These are phyloP conservation scores for Phytophthora lateralis DNA, from an alignment of 352 stramenopile species.

Conservation along the genomic window DNA sequence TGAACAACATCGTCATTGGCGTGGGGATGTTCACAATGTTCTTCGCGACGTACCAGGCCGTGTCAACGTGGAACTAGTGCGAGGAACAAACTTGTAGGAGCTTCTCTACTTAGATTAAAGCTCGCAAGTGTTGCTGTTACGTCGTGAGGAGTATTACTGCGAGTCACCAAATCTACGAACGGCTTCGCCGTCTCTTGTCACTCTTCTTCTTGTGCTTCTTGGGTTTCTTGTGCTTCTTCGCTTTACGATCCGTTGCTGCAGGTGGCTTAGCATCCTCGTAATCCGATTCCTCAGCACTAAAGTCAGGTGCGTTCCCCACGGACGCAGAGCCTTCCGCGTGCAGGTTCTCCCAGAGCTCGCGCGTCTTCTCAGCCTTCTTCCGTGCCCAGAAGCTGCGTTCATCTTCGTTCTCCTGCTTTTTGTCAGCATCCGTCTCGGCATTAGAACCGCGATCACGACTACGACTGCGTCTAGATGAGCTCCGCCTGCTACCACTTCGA, in stretches of 20 bases:
- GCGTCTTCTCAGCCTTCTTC: constrained; percentile 64
- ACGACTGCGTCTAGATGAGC: too few relatives aligned
- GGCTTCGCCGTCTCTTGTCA: constrained; percentile 20
- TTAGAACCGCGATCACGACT: constrained; percentile 17
- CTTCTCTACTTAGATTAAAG: constrained; percentile 29
- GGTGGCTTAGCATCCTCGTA: constrained; percentile 45
- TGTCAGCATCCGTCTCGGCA: neutral
- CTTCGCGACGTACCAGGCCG: constrained; percentile 63
- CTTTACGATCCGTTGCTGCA: constrained; percentile 1
- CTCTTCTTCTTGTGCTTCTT: constrained; percentile 33
- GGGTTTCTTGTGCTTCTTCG: constrained; percentile 36
- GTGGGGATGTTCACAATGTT: constrained; percentile 65
- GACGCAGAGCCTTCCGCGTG: constrained; percentile 43
- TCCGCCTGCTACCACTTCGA: too few relatives aligned
- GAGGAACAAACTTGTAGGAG: constrained; percentile 18
- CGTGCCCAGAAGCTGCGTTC: constrained; percentile 60
- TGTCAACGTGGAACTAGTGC: constrained; percentile 51
- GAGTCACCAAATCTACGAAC: constrained; percentile 20
- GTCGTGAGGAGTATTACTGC: constrained; percentile 22
- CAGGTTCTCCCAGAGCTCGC: constrained; percentile 57
- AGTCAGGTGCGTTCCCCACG: constrained; percentile 57
- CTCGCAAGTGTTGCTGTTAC: constrained; percentile 29
- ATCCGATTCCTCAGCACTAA: constrained; percentile 48
- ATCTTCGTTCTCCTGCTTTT: constrained; percentile 15
- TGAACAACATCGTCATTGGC: constrained; percentile 54